These are phyloP conservation scores for Gastrolobium villosum DNA, from an alignment of 306 rosid species.

Conservation along the genomic window DNA sequence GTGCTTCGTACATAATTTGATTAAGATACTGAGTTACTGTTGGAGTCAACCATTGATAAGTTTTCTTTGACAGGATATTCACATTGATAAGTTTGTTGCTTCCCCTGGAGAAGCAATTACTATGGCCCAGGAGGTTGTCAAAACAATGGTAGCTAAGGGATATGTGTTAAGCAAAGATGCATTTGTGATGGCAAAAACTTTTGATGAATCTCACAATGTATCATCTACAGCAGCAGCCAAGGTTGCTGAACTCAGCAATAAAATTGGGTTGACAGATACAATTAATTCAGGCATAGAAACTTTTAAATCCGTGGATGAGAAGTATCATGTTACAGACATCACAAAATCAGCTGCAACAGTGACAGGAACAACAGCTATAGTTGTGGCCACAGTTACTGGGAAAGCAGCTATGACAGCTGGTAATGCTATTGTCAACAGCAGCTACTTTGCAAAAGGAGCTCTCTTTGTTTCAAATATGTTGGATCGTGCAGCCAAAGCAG, in stretches of 20 bases:
- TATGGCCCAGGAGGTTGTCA: constrained; percentile 81
- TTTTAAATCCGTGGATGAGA: constrained; percentile 79
- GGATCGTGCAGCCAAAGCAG: constrained; percentile 71
- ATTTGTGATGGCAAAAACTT: constrained; percentile 78
- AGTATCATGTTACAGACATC: constrained; percentile 76
- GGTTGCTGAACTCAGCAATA: constrained; percentile 72
- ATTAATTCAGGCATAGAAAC: constrained; percentile 75
- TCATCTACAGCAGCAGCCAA: constrained; percentile 85
- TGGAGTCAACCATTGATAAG: neutral
- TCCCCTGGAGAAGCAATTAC: constrained; percentile 86
- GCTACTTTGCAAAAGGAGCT: constrained; percentile 92
- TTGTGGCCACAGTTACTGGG: constrained; percentile 74
- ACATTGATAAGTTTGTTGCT: constrained; percentile 56
- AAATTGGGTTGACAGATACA: constrained; percentile 78
- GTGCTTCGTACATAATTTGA: constrained; percentile 19
- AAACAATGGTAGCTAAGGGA: constrained; percentile 92
- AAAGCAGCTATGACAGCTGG: constrained; percentile 82
- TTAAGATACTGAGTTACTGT: neutral
- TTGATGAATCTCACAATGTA: constrained; percentile 77
- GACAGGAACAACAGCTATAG: constrained; percentile 86
- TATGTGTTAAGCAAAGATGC: constrained; percentile 88
- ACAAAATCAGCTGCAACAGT: constrained; percentile 76
- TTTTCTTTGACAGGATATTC: constrained; percentile 56
- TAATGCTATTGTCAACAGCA: constrained; percentile 76
- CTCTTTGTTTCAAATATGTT: constrained; percentile 74